phyloP scores from a whole-genome alignment of 305 asterid species.

The Coffea humblotiana region DNA sequence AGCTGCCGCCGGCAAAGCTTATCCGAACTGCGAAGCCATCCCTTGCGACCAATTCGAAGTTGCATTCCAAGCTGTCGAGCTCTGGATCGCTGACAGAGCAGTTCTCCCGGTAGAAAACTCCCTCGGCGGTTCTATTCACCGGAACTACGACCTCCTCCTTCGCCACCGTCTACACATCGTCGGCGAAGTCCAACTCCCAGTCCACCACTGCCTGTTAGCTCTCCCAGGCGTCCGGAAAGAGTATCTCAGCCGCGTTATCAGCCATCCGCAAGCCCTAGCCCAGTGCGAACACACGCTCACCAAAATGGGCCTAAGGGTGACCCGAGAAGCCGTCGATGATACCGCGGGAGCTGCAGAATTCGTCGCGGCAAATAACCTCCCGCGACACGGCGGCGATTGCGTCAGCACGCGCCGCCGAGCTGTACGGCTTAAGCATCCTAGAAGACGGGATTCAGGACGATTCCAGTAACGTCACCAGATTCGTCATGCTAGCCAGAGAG shows the following conservation, averaged over 20 bases:
- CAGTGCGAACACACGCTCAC: constrained; percentile 84
- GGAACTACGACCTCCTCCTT: constrained; percentile 88
- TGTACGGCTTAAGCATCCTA: constrained; percentile 62
- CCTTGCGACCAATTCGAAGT: constrained; percentile 92
- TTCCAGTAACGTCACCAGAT: constrained; percentile 70
- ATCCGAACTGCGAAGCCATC: constrained; percentile 74
- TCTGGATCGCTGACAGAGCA: constrained; percentile 86
- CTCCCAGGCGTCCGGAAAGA: constrained; percentile 82
- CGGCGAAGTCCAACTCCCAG: constrained; percentile 88
- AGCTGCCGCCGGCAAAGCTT: constrained; percentile 85
- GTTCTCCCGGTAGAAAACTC: constrained; percentile 87
- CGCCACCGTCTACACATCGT: constrained; percentile 98
- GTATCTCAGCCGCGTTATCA: constrained; percentile 66
- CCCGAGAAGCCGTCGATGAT: constrained; percentile 83
- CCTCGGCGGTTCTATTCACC: constrained; percentile 84
- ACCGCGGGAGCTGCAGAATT: constrained; percentile 92
- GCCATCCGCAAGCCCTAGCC: constrained; percentile 83
- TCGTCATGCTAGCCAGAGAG: constrained; percentile 84
- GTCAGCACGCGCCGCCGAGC: constrained; percentile 77
- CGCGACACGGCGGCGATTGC: constrained; percentile 90
- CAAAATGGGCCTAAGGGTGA: constrained; percentile 49
- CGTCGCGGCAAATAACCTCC: constrained; percentile 59
- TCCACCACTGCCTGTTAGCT: constrained; percentile 84
- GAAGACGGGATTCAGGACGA: constrained; percentile 88
- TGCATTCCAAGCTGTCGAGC: constrained; percentile 88